Evolutionary conservation across 768 basidiomycete genomes (phyloP).

Genomic region (Paxillus ammoniavirescens): DNA sequence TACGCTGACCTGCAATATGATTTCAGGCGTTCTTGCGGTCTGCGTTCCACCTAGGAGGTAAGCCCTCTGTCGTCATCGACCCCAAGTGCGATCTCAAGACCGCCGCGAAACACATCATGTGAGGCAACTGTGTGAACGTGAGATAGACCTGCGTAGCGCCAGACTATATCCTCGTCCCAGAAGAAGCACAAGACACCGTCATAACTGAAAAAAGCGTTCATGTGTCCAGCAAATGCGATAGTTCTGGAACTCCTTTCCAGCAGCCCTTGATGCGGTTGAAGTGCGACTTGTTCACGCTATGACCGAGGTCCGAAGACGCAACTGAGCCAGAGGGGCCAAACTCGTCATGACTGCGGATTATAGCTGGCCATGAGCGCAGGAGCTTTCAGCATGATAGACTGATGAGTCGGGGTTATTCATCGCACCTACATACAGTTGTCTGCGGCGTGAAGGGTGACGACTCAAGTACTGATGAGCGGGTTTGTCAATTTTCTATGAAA

Average conservation of each 20-base stretch:
- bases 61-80: constrained; percentile 76
- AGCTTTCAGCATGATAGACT: constrained; percentile 35
- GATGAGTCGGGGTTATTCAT: constrained; percentile 61
- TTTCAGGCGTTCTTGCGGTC: neutral
- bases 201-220: constrained; percentile 41
- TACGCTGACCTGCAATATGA: constrained; percentile 18
- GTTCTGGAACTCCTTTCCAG: constrained; percentile 67
- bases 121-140: constrained; percentile 78
- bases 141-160: constrained; percentile 76
- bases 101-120: constrained; percentile 70
- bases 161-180: constrained; percentile 50
- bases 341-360: constrained; percentile 18
- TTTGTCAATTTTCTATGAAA: constrained; percentile 33
- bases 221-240: constrained; percentile 64
- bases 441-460: constrained; percentile 60
- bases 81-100: constrained; percentile 62
- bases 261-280: constrained; percentile 59
- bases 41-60: constrained; percentile 58
- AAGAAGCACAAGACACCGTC: constrained; percentile 37
- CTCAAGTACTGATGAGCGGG: constrained; percentile 77
- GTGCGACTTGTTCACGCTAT: constrained; percentile 53
- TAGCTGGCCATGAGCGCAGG: neutral
- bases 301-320: constrained; percentile 43
- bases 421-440: constrained; percentile 73
- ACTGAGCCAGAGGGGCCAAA: constrained; percentile 46